These are phyloP conservation scores for Debaryomyces robertsiae DNA, from an alignment of 1,139 yeast species.

Conservation along the genomic window DNA sequence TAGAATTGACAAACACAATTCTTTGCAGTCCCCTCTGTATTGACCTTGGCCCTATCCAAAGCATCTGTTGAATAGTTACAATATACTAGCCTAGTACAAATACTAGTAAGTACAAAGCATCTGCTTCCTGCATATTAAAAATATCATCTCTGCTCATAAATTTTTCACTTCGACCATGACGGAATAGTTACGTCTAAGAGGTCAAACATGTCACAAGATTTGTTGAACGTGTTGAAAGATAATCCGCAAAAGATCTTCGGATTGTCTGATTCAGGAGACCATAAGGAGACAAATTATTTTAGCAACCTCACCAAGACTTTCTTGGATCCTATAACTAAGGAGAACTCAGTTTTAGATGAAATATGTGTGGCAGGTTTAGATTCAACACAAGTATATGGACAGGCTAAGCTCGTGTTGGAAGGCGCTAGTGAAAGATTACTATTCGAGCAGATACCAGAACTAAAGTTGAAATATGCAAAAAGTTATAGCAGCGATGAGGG, in stretches of 20 bases:
- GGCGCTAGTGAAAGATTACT: conserved; percentile 40
- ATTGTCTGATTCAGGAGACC: conserved; percentile 18
- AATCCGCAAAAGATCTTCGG: conserved; percentile 33
- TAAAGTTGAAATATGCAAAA: conserved; percentile 25
- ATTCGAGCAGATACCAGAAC: conserved; percentile 45
- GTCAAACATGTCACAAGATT: conserved; percentile 36
- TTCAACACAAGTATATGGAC: conserved; percentile 92
- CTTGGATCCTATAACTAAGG: conserved; percentile 65
- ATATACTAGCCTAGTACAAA: not conserved
- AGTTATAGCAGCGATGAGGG: conserved; percentile 18
- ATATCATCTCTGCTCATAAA: conserved; percentile 42
- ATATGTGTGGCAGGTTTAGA: conserved; percentile 84
- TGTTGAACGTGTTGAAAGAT: conserved; percentile 22
- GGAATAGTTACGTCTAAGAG: conserved; percentile 38
- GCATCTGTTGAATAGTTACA: not conserved
- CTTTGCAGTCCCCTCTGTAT: not conserved
- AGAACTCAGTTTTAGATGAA: conserved; percentile 76
- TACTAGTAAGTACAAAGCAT: not conserved
- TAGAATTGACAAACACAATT: not conserved
- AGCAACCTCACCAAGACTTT: conserved; percentile 50
- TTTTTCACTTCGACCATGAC: conserved; percentile 75
- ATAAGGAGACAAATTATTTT: conserved; percentile 24
- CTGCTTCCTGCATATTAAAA: conserved; percentile 9
- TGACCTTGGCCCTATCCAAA: not conserved
- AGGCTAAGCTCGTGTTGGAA: conserved; percentile 73